These are phyloP conservation scores for Didymella keratinophila DNA, from an alignment of 2,329 filamentous ascomycete genomes.

Conservation along the genomic window DNA sequence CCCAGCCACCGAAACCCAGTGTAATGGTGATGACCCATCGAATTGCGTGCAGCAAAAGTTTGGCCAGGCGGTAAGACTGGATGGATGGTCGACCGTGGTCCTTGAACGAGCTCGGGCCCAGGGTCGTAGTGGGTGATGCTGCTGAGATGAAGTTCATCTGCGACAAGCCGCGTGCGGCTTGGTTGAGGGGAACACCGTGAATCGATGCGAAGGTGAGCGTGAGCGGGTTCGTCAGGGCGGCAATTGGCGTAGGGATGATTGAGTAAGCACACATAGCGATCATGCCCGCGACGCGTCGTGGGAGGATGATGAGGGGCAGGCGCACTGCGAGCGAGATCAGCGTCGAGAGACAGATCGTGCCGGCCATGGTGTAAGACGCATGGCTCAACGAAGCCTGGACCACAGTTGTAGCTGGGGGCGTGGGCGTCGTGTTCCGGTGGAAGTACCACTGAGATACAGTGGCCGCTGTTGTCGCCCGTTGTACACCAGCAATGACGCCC, in stretches of 20 bases:
- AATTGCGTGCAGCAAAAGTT: conserved; percentile 88
- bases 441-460: conserved; percentile 99
- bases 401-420: conserved; percentile 79
- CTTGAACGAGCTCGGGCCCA: conserved; percentile 53
- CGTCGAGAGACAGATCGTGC: conserved; percentile 89
- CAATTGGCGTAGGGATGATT: conserved; percentile 83
- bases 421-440: conserved; percentile 82
- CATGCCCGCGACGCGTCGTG: conserved; percentile 73
- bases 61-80: conserved; percentile 89
- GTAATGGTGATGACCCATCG: conserved; percentile 89
- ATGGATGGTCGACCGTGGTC: conserved; percentile 61
- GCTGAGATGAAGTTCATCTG: conserved; percentile 83
- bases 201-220: conserved; percentile 93
- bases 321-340: conserved; percentile 81
- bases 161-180: conserved; percentile 79
- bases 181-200: conserved; percentile 82
- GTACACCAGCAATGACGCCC: conserved; percentile 84
- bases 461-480: conserved; percentile 89
- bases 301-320: conserved; percentile 84
- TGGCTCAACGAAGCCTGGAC: conserved; percentile 84
- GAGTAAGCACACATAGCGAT: conserved; percentile 77
- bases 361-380: conserved; percentile 85
- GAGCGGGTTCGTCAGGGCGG: conserved; percentile 87
- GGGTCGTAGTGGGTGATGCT: conserved; percentile 74
- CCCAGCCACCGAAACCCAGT: conserved; percentile 95